Conservation (phyloP, 164 flowering plant species). For the Vitis riparia region DNA sequence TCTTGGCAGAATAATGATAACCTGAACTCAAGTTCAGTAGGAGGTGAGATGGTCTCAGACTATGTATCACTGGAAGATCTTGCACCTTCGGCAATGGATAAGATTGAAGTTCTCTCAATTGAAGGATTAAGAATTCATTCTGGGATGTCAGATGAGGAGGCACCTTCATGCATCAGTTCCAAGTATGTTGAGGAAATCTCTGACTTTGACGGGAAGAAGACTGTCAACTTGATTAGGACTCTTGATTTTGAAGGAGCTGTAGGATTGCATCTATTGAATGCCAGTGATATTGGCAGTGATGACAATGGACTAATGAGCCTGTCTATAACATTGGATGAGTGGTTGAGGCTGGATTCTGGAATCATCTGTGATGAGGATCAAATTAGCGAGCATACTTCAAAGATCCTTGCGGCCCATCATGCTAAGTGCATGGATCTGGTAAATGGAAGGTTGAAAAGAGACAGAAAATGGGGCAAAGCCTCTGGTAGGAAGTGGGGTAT, state of each 20-base stretch:
- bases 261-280: conserved; percentile 10
- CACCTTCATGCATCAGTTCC: conserved; percentile 37
- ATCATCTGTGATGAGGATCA: conserved; percentile 27
- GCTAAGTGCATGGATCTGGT: conserved; percentile 25
- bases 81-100: conserved; percentile 32
- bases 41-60: conserved; percentile 8
- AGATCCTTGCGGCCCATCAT: conserved; percentile 41
- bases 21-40: conserved; percentile 1
- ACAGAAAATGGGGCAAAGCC: conserved; percentile 7
- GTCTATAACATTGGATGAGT: conserved; percentile 47
- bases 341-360: conserved; percentile 45
- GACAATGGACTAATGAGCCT: conserved; percentile 29
- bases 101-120: conserved; percentile 35
- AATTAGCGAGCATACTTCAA: conserved; percentile 13
- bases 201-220: conserved; percentile 4
- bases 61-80: conserved; percentile 29
- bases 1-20: conserved; percentile 1
- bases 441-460: conserved; percentile 3
- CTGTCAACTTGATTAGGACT: background rate
- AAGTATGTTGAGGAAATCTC: background rate
- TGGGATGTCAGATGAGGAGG: conserved; percentile 32
- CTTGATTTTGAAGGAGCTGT: conserved; percentile 16
- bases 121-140: conserved; percentile 48
- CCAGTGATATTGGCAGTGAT: conserved; percentile 5
- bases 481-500: conserved; percentile 26